Conservation (phyloP, 805 yeast genomes). For the Saturnispora ahearnii region DNA sequence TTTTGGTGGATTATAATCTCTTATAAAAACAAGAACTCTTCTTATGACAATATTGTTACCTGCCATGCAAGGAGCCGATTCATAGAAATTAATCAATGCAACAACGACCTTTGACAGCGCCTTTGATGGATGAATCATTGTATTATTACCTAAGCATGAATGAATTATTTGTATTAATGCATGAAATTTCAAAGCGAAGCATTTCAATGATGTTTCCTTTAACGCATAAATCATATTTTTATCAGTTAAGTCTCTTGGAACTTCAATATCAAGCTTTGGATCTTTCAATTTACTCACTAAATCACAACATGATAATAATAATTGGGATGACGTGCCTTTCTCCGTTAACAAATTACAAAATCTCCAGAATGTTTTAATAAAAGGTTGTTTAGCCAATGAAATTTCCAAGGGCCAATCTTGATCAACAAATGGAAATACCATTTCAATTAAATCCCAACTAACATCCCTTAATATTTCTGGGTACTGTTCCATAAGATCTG, state of each 20-base stretch:
- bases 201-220: constrained; percentile 13
- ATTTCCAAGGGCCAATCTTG: constrained; percentile 25
- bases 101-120: constrained; percentile 63
- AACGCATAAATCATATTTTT: not conserved
- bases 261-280: not conserved
- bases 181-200: constrained; percentile 53
- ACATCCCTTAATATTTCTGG: constrained; percentile 50
- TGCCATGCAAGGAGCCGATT: constrained; percentile 30
- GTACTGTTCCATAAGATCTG: constrained; percentile 35
- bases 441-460: constrained; percentile 88
- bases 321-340: constrained; percentile 73
- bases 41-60: constrained; percentile 36
- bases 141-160: constrained; percentile 49
- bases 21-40: constrained; percentile 53
- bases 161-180: constrained; percentile 56
- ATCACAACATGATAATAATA: constrained; percentile 65
- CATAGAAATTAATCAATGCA: constrained; percentile 45
- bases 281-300: constrained; percentile 34
- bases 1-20: constrained; percentile 46
- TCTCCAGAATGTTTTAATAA: constrained; percentile 29
- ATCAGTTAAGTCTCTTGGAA: not conserved
- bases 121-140: constrained; percentile 69
- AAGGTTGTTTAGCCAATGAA: constrained; percentile 33
- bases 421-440: constrained; percentile 48
- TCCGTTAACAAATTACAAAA: constrained; percentile 56